These are phyloP conservation scores for Bacterosira constricta DNA, from an alignment of 108 stramenopile species.

Conservation along the genomic window DNA sequence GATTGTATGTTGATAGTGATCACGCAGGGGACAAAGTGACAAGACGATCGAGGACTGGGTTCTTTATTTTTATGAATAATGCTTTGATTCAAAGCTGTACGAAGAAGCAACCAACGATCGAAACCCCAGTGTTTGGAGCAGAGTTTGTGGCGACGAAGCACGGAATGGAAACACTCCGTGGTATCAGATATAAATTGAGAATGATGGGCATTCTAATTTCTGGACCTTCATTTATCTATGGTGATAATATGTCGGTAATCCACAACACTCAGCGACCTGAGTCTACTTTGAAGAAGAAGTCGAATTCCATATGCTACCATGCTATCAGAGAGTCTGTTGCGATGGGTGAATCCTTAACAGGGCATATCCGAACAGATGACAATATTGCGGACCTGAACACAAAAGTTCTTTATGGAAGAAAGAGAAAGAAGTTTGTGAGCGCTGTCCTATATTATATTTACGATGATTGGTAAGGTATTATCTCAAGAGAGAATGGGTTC, in stretches of 20 bases:
- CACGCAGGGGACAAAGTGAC: slow-evolving; percentile 1
- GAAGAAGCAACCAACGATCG: slow-evolving; percentile 3
- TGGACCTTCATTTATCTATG: slow-evolving; percentile 7
- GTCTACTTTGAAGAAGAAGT: not conserved
- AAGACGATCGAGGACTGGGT: not conserved
- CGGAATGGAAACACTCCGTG: not conserved
- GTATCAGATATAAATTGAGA: not conserved
- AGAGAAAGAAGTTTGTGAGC: not conserved
- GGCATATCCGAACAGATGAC: not conserved
- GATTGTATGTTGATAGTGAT: not conserved
- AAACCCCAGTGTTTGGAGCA: slow-evolving; percentile 4
- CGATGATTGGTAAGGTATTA: no score
- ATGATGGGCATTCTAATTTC: slow-evolving; percentile 10
- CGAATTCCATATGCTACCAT: not conserved
- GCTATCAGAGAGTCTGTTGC: slow-evolving; percentile 5
- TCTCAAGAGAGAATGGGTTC: no score
- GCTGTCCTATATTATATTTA: not conserved
- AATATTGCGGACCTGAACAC: not conserved
- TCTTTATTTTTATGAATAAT: not conserved
- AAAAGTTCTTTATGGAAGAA: not conserved
- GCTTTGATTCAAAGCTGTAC: not conserved
- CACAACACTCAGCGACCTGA: not conserved
- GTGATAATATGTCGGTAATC: slow-evolving; percentile 8
- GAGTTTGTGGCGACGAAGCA: slow-evolving; percentile 7
- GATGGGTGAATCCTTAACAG: slow-evolving; percentile 3